These are phyloP conservation scores for Crotalaria pallida DNA, from an alignment of 306 rosid genomes.

Conservation along the genomic window DNA sequence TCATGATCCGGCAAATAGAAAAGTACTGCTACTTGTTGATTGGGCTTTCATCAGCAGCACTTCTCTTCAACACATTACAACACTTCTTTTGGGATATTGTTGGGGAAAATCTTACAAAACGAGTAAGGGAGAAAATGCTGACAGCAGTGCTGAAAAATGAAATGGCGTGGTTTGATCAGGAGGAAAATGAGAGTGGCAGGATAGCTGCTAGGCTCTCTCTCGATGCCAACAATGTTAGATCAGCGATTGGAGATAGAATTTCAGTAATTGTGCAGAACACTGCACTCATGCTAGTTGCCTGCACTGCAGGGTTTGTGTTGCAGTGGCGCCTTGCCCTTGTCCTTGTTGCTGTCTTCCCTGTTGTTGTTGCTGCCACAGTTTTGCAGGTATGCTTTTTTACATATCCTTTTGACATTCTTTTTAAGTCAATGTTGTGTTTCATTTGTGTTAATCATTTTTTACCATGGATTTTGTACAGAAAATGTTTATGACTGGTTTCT, in stretches of 20 bases:
- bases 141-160: constrained; percentile 81
- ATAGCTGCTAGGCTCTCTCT: constrained; percentile 91
- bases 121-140: constrained; percentile 98
- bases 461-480: constrained; percentile 45
- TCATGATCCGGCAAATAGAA: constrained; percentile 70
- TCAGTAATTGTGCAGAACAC: constrained; percentile 97
- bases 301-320: constrained; percentile 96
- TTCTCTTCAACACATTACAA: constrained; percentile 85
- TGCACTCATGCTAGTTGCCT: constrained; percentile 96
- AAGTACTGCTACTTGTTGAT: constrained; percentile 92
- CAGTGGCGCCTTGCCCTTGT: constrained; percentile 99
- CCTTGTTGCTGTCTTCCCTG: constrained; percentile 90
- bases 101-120: constrained; percentile 95
- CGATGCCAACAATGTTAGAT: constrained; percentile 96
- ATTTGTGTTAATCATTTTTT: neutral
- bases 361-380: constrained; percentile 98
- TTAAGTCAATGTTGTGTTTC: neutral
- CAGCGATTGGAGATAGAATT: constrained; percentile 98
- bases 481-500: constrained; percentile 98
- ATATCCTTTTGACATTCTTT: neutral
- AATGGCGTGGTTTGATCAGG: constrained; percentile 99
- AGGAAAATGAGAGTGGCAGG: constrained; percentile 96
- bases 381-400: constrained; percentile 55
- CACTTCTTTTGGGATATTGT: constrained; percentile 98
- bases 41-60: constrained; percentile 97